A percentile compares a stretch with the other conserved stretches of the same genome.
Evolutionary conservation across 306 rosid genomes (phyloP).

Genomic region (Dryas octopetala): DNA sequence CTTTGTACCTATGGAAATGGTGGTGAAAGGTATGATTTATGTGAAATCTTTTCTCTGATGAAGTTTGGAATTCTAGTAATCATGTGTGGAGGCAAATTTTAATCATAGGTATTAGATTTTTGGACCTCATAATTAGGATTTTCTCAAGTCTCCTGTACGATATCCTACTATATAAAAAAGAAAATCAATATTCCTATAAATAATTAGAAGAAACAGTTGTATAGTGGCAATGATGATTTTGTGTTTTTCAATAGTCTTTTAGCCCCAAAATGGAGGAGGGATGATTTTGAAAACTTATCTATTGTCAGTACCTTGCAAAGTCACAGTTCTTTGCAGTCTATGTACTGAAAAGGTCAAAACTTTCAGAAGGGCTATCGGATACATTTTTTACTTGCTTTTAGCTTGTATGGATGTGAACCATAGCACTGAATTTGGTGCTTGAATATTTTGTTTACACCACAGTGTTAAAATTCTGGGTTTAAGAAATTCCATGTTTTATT

Average conservation of each 20-base stretch:
- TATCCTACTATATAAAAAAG: background rate
- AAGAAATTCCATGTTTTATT: background rate
- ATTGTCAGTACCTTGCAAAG: background rate
- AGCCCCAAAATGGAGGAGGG: background rate
- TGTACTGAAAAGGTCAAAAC: conserved; percentile 18
- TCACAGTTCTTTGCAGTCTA: background rate
- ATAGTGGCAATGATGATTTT: background rate
- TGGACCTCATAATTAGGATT: background rate
- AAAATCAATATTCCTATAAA: background rate
- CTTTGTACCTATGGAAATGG: conserved; percentile 83
- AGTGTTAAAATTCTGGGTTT: background rate
- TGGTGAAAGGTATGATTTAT: conserved; percentile 63
- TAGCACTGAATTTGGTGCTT: conserved; percentile 5
- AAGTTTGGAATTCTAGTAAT: conserved; percentile 20
- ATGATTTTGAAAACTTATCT: background rate
- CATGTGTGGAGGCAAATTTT: background rate
- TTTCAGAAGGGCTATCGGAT: conserved; percentile 17
- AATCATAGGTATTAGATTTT: background rate
- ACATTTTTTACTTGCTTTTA: conserved; percentile 17
- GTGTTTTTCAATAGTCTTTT: background rate
- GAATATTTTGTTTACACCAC: background rate
- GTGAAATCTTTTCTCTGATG: conserved; percentile 14
- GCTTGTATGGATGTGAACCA: background rate
- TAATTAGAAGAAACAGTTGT: background rate
- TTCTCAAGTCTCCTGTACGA: background rate